Evolutionary conservation across 176 grass and related monocot species (phyloP).

Genomic region (Melocanna baccifera): DNA sequence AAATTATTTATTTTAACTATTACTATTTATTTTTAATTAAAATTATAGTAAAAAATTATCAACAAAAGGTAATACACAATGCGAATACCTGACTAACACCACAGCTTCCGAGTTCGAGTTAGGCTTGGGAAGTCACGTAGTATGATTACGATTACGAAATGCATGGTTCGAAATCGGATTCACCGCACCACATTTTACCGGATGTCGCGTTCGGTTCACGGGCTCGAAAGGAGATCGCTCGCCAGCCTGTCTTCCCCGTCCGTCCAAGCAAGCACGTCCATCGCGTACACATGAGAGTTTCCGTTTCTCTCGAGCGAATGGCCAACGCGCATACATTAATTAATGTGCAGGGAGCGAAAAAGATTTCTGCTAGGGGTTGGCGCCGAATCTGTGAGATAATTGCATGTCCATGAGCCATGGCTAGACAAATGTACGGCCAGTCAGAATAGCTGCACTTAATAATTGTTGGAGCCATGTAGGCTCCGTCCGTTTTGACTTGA

Average conservation of each 20-base stretch:
- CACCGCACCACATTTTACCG: conserved; percentile 42
- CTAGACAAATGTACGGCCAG: conserved; percentile 31
- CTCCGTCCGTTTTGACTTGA: too few relatives aligned
- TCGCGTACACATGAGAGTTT: not conserved
- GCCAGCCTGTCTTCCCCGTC: not conserved
- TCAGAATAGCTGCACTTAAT: not conserved
- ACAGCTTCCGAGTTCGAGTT: not conserved
- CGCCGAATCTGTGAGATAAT: conserved; percentile 39
- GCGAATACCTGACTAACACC: too few relatives aligned
- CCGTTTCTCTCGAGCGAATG: not conserved
- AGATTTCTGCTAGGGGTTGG: conserved; percentile 34
- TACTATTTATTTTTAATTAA: too few relatives aligned
- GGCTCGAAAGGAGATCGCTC: conserved; percentile 35
- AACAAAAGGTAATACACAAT: too few relatives aligned
- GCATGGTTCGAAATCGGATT: conserved; percentile 42
- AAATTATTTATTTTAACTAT: too few relatives aligned
- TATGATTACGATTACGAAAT: not conserved
- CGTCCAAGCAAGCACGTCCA: not conserved
- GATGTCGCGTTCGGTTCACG: conserved; percentile 47
- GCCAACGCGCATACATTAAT: conserved; percentile 24
- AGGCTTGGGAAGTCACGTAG: conserved; percentile 8
- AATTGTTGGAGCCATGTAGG: not conserved
- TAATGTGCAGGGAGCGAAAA: conserved; percentile 38
- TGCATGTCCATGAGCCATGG: conserved; percentile 12
- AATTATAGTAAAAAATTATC: too few relatives aligned